Evolutionary conservation across 1,139 yeast genomes (phyloP), one percentile per base, ranked within the genome.

Genomic region (Casaregolazyma lundiana): DNA sequence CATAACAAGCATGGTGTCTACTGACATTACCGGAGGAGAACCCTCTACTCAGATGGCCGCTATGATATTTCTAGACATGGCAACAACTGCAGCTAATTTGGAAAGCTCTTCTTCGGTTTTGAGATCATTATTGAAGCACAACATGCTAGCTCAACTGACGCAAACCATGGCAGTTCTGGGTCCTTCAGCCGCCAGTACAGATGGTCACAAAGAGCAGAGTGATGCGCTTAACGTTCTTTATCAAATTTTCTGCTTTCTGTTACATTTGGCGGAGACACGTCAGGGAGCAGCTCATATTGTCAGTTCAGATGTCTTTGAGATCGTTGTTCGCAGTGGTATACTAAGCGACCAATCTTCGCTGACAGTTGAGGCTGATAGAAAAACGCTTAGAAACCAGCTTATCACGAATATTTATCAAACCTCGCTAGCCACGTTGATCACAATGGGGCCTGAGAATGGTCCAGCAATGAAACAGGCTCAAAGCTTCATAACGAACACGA

Each of bases 331-430:
- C 16, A 77, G 84, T 60, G 95, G 85, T 45, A 47, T 70, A 18
- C 83, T 88, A 62, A 73, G 79, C 24, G 32, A 26, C 13, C 32
- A 26, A 26, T 26, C 32, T 3, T 26, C 6, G 32, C 32, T 26
- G n/a, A n/a, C n/a, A n/a, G 72, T 80, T 41, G 96, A 89, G 61
- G 92, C 95, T 0, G 96, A 88, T 60, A 69, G 87, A 41, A 96
- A 95, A 0, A 43, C 78, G 75, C 35, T 55, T 44, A 16, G 39
- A 38, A 15, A 38, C 29, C 18, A 13, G 17, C 20, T 41, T 5
- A 29, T 26, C 39, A 11, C 41, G 29, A 9, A 17, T 40, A 15
- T 18, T n/a, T 84, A 88, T 66, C 95, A 87, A 57, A 69, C 88
- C 45, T 71, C 87, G 1, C 66, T 81, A 9, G 81, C 95, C 0